Base-by-base conservation (phyloP, 371 early-diverging fungal species). In the Blakeslea trispora region DNA sequence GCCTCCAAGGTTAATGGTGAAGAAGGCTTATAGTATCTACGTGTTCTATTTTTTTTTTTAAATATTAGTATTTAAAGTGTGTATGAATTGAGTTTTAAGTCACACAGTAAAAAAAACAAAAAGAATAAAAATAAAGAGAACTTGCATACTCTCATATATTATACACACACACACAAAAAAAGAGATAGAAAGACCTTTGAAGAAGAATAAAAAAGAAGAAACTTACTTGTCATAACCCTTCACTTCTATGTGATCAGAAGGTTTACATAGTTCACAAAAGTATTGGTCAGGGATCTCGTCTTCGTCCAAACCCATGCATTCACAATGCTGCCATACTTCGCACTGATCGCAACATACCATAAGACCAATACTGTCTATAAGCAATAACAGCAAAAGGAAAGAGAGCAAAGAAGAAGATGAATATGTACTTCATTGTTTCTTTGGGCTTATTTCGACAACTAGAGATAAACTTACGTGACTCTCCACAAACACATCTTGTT, bases 271-370 rank as follows among this genome's bases (percentile, higher is more conserved):
- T 52, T 93, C 94, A 66, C 94, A 93, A 66, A 82, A 93, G 75
- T 93, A 93, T 60, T 88, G 79, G 55, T 91, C 88, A n/a, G 94
- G 93, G 14, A 81, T 69, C 17, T 88, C 80, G 53, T 86, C 77
- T 50, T 82, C 73, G 21, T 82, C 80, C 37, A 93, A 74, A 18
- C 88, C 86, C 68, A 93, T 87, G 64, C 94, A 93, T 39, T 84
- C 83, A 55, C 87, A 87, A 66, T 93, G 94, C 64, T 93, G 94
- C 94, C 94, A 93, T 17, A 91, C 91, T 61, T 84, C 79, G 66
- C 94, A 94, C 9, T 81, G 75, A 53, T 94, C 93, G 72, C 94
- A 94, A 68, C 91, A 89, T 22, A 94, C 88, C 92, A 92, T 93
- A 47, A 86, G 75, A 42, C 89, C 92, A 28, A 79, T 75, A 64